A percentile compares a stretch with the other conserved stretches of the same genome.
Conservation (phyloP, 768 basidiomycete species). For the Boletus eberwhitei region DNA sequence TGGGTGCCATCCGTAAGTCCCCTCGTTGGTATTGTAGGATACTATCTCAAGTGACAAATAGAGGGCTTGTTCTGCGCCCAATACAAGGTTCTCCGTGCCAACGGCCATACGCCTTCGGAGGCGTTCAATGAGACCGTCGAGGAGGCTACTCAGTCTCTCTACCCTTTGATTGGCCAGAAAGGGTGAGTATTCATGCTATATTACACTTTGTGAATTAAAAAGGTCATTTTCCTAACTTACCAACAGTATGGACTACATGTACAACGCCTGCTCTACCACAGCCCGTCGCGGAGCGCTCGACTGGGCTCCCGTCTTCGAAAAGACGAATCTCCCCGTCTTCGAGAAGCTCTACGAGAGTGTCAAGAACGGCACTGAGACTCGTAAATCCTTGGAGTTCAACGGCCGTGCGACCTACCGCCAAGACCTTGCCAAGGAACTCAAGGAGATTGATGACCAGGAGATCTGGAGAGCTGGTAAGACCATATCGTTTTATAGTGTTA, state of each 20-base stretch:
- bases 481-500: neutral
- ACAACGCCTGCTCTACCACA: conserved; percentile 97
- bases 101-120: conserved; percentile 95
- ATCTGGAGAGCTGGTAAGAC: conserved; percentile 90
- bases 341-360: conserved; percentile 95
- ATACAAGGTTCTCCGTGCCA: conserved; percentile 95
- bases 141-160: conserved; percentile 98
- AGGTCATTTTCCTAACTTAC: neutral
- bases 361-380: conserved; percentile 92
- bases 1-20: conserved; percentile 89
- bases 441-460: conserved; percentile 96
- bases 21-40: neutral
- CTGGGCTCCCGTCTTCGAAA: conserved; percentile 97
- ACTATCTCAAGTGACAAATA: conserved; percentile 27
- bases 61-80: conserved; percentile 99
- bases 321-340: conserved; percentile 91
- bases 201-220: neutral
- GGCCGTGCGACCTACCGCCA: conserved; percentile 87
- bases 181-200: conserved; percentile 49
- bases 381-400: conserved; percentile 96
- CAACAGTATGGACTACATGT: conserved; percentile 97
- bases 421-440: conserved; percentile 88
- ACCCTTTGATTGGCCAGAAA: conserved; percentile 93
- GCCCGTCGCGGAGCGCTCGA: conserved; percentile 98
- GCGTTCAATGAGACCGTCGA: conserved; percentile 99